phyloP scores from a whole-genome alignment of 2,329 filamentous ascomycete genomes.

The Arthroderma uncinatum region DNA sequence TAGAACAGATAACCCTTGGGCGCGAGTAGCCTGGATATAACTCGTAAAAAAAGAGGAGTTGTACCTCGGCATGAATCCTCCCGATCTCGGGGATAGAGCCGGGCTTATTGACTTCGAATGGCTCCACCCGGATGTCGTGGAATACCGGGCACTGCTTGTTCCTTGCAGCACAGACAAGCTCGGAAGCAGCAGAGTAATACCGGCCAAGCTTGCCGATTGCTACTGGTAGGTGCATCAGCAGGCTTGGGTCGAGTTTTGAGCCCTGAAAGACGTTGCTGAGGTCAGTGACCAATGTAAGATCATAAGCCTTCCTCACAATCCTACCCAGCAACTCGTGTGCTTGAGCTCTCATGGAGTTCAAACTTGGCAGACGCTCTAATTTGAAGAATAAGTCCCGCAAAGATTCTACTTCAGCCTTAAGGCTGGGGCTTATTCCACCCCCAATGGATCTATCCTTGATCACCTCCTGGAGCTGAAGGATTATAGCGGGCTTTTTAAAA shows the following conservation, averaged over 20 bases:
- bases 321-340: neutral
- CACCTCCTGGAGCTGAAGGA: neutral
- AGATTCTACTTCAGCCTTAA: neutral
- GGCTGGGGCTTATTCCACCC: neutral
- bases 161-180: neutral
- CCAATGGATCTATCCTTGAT: neutral
- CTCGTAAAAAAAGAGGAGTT: slow-evolving; percentile 14
- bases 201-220: neutral
- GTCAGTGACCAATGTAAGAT: neutral
- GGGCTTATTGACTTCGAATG: neutral
- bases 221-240: neutral
- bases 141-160: neutral
- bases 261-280: neutral
- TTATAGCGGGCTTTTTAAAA: neutral
- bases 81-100: neutral
- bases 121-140: neutral
- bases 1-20: slow-evolving; percentile 12
- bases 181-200: neutral
- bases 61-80: slow-evolving; percentile 12
- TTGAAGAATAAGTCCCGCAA: neutral
- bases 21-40: neutral
- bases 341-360: neutral
- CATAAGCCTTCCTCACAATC: neutral
- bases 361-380: neutral
- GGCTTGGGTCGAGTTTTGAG: neutral